A percentile compares a stretch with the other conserved stretches of the same genome.
Evolutionary conservation across 495 filamentous ascomycete genomes (phyloP).

Genomic region (Glutinoglossum americanum): DNA sequence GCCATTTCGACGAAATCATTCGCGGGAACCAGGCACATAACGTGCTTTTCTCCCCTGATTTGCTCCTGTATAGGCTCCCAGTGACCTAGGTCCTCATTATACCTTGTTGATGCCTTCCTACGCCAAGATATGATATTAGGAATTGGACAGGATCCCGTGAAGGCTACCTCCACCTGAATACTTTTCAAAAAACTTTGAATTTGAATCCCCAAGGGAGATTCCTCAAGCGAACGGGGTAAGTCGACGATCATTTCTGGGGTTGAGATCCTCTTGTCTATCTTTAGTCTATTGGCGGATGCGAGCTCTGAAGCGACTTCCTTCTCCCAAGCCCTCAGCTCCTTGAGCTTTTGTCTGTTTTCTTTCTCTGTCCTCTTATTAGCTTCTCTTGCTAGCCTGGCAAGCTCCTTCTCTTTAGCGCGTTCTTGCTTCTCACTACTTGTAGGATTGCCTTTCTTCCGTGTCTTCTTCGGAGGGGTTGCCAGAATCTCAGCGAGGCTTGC

Average conservation of each 20-base stretch:
- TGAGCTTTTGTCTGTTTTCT: slow-evolving; percentile 26
- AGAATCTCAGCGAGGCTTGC: neutral
- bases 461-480: neutral
- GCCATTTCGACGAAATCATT: slow-evolving; percentile 46
- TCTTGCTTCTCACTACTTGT: slow-evolving; percentile 11
- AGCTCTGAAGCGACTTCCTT: slow-evolving; percentile 48
- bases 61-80: slow-evolving; percentile 43
- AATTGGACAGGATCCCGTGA: slow-evolving; percentile 12
- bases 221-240: slow-evolving; percentile 34
- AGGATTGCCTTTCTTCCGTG: neutral
- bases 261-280: slow-evolving; percentile 54
- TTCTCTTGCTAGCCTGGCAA: slow-evolving; percentile 25
- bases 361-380: slow-evolving; percentile 24
- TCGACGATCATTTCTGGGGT: slow-evolving; percentile 72
- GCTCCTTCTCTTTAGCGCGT: slow-evolving; percentile 22
- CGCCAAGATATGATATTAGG: slow-evolving; percentile 49
- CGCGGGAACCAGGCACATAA: slow-evolving; percentile 43
- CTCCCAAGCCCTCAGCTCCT: slow-evolving; percentile 33
- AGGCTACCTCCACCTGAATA: slow-evolving; percentile 31
- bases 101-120: slow-evolving; percentile 41
- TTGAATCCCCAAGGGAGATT: slow-evolving; percentile 25
- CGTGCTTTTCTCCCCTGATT: slow-evolving; percentile 41
- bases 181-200: slow-evolving; percentile 30
- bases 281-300: slow-evolving; percentile 52
- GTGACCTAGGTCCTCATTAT: slow-evolving; percentile 34